phyloP scores from a whole-genome alignment of 495 filamentous ascomycete species.

The Penicillium pulvis region DNA sequence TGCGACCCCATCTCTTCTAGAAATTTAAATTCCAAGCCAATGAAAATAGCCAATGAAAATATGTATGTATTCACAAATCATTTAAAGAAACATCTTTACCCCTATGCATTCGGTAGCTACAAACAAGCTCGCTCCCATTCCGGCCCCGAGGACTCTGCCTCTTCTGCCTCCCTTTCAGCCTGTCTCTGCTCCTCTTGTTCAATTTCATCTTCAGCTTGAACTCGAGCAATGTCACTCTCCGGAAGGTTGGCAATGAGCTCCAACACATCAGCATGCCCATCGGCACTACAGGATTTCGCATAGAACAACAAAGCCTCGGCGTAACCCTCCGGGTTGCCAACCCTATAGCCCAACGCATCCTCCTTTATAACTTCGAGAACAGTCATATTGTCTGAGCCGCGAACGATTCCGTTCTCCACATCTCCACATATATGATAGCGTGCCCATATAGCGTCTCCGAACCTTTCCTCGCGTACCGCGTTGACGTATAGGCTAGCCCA shows the following conservation, averaged over 20 bases:
- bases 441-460: conserved; percentile 6
- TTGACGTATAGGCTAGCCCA: conserved; percentile 2
- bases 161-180: too few species aligned
- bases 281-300: background rate
- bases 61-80: too few species aligned
- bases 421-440: conserved; percentile 2
- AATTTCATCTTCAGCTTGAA: background rate
- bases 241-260: background rate
- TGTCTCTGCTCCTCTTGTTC: background rate
- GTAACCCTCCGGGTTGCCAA: background rate
- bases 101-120: too few species aligned
- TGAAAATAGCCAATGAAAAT: too few species aligned
- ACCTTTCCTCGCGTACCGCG: background rate
- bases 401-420: background rate
- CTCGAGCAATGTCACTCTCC: background rate
- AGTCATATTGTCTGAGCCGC: background rate
- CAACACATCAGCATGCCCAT: background rate
- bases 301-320: conserved; percentile 1
- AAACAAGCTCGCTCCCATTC: too few species aligned
- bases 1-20: too few species aligned
- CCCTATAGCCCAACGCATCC: background rate
- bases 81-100: too few species aligned
- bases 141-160: too few species aligned
- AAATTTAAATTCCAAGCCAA: too few species aligned
- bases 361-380: conserved; percentile 1